These are phyloP conservation scores for Pichia membranifaciens DNA, from an alignment of 805 yeast genomes.

Conservation along the genomic window DNA sequence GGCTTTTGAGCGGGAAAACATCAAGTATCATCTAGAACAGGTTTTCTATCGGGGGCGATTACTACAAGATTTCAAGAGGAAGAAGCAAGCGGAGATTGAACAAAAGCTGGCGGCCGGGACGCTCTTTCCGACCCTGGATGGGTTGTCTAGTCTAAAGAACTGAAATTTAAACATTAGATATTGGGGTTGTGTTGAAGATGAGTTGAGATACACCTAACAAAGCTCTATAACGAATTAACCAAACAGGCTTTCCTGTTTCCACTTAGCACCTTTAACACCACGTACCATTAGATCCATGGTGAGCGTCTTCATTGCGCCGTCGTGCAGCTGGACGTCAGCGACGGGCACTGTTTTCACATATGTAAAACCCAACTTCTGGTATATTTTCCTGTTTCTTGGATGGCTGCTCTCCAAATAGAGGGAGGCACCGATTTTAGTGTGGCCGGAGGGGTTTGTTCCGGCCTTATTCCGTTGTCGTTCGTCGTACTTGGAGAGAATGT, in stretches of 20 bases:
- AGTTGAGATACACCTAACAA: neutral
- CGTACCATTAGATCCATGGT: slow-evolving; percentile 36
- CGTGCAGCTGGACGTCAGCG: slow-evolving; percentile 27
- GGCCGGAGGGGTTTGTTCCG: slow-evolving; percentile 13
- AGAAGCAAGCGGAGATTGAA: slow-evolving; percentile 26
- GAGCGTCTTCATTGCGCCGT: slow-evolving; percentile 24
- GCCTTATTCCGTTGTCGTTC: slow-evolving; percentile 20
- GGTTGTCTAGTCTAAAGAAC: slow-evolving; percentile 16
- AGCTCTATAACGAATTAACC: neutral
- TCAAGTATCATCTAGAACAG: slow-evolving; percentile 35
- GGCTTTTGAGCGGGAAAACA: slow-evolving; percentile 22
- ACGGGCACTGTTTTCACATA: slow-evolving; percentile 32
- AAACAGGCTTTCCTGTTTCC: slow-evolving; percentile 22
- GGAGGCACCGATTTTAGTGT: slow-evolving; percentile 27
- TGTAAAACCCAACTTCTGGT: slow-evolving; percentile 48
- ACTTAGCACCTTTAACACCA: slow-evolving; percentile 32
- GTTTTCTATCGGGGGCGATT: slow-evolving; percentile 39
- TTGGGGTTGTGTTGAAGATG: neutral
- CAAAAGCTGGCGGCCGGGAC: slow-evolving; percentile 33
- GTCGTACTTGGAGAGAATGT: slow-evolving; percentile 30
- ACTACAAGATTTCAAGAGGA: slow-evolving; percentile 31
- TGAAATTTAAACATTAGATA: neutral
- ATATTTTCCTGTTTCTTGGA: slow-evolving; percentile 46
- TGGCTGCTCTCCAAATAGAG: slow-evolving; percentile 54
- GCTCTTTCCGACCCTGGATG: slow-evolving; percentile 35